phyloP scores from a whole-genome alignment of 345 rosid species.

The Excoecaria agallocha region DNA sequence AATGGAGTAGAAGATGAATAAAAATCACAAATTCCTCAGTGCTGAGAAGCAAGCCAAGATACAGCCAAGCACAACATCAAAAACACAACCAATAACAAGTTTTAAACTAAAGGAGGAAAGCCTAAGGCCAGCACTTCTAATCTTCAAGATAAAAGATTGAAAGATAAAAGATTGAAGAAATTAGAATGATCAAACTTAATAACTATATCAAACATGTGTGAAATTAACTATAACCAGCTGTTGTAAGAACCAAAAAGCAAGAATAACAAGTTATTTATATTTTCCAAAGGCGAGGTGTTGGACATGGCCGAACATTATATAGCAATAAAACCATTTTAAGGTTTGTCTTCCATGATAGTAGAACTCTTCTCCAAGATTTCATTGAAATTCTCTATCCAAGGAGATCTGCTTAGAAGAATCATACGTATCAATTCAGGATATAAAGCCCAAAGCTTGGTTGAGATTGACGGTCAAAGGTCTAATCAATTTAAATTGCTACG shows the following conservation, averaged over 20 bases:
- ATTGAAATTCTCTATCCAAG: not conserved
- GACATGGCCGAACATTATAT: not conserved
- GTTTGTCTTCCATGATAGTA: not conserved
- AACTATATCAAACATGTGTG: not conserved
- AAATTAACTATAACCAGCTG: not conserved
- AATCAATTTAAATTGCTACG: not conserved
- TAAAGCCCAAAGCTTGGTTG: not conserved
- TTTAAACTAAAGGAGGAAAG: not conserved
- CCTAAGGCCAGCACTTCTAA: not conserved
- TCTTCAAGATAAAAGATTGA: not conserved
- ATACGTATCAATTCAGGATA: not conserved
- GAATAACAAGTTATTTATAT: not conserved
- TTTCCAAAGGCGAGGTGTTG: not conserved
- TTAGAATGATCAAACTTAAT: too few relatives aligned
- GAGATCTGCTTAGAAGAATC: not conserved
- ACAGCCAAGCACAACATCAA: not conserved
- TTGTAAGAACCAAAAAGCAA: not conserved
- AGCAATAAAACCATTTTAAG: not conserved
- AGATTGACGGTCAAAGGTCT: not conserved
- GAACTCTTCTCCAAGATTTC: not conserved
- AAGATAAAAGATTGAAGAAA: too few relatives aligned
- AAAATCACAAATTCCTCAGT: not conserved
- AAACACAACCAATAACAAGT: not conserved
- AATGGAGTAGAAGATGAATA: conserved; percentile 8
- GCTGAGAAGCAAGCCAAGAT: conserved; percentile 2